Percentiles rank a stretch among this genome's conserved stretches.
phyloP scores from a whole-genome alignment of 768 basidiomycete genomes.

The Chlorophyllum brunneum region DNA sequence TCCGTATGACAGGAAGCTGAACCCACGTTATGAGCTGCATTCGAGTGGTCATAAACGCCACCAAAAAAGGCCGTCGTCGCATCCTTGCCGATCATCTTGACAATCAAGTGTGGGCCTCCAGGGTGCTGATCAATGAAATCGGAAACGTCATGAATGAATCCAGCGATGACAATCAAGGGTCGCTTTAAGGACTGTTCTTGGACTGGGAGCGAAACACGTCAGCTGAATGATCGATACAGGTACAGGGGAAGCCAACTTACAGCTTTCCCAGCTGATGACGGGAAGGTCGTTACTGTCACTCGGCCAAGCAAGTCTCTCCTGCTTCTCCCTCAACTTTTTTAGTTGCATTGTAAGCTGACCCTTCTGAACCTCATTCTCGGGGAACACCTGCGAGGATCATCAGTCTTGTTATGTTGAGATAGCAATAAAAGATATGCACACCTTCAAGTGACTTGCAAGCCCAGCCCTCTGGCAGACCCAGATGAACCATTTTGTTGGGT shows the following conservation, averaged over 20 bases:
- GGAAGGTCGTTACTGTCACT: constrained; percentile 70
- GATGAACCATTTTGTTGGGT: constrained; percentile 94
- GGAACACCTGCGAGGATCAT: constrained; percentile 35
- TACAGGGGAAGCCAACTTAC: constrained; percentile 36
- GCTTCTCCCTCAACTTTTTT: constrained; percentile 76
- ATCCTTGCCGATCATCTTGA: constrained; percentile 85
- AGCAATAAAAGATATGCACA: constrained; percentile 13
- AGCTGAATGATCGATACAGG: neutral
- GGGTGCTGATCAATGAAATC: constrained; percentile 89
- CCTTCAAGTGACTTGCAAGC: constrained; percentile 69
- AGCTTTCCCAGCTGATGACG: constrained; percentile 84
- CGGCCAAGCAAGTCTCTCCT: constrained; percentile 80
- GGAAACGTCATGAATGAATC: constrained; percentile 89
- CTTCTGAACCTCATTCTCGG: constrained; percentile 67
- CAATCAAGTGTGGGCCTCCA: constrained; percentile 80
- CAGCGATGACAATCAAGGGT: constrained; percentile 81
- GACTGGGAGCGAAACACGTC: constrained; percentile 38
- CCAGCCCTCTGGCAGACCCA: constrained; percentile 54
- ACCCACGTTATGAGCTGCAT: constrained; percentile 80
- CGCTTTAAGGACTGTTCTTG: constrained; percentile 76
- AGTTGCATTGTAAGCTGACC: constrained; percentile 94
- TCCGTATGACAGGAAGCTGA: neutral
- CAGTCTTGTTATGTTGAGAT: neutral
- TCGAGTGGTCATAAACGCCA: constrained; percentile 85
- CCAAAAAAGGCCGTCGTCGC: constrained; percentile 95